phyloP scores from a whole-genome alignment of 169 alveolate genomes.

The Eimeria tenella region DNA sequence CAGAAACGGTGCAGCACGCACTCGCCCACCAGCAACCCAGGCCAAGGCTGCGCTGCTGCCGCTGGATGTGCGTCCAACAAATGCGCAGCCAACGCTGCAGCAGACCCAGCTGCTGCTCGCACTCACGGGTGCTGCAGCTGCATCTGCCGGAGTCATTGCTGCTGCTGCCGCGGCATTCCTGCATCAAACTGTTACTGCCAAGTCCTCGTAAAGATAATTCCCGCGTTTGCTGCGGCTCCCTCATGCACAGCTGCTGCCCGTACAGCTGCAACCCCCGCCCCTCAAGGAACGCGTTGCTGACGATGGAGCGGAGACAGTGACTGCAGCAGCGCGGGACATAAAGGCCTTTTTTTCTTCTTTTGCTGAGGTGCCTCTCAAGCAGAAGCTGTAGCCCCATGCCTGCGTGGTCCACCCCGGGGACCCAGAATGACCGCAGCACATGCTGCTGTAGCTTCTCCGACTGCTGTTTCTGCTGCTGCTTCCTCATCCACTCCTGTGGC shows the following conservation, averaged over 20 bases:
- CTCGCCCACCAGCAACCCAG: background rate
- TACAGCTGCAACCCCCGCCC: conserved; percentile 2
- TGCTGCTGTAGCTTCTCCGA: background rate
- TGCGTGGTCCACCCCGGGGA: conserved; percentile 20
- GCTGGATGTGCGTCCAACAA: background rate
- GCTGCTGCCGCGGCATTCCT: conserved; percentile 1
- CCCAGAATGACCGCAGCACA: background rate
- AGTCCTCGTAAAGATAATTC: background rate
- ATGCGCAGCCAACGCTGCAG: conserved; percentile 3
- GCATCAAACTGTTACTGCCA: background rate
- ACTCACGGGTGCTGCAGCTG: background rate
- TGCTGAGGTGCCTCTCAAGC: background rate
- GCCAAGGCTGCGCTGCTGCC: conserved; percentile 14
- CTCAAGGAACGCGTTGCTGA: background rate
- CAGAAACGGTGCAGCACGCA: background rate
- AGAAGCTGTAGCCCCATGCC: background rate
- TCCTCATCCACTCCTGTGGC: too few relatives aligned
- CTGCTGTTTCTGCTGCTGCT: background rate
- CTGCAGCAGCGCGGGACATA: conserved; percentile 1
- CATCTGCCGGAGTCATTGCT: background rate
- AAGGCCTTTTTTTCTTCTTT: background rate
- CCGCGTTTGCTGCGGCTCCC: background rate
- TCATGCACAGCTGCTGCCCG: background rate
- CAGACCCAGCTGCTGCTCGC: conserved; percentile 1
- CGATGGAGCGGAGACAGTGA: background rate